A percentile compares a stretch with the other conserved stretches of the same genome.
phyloP scores from a whole-genome alignment of 805 yeast genomes.

The Candida krabiensis region DNA sequence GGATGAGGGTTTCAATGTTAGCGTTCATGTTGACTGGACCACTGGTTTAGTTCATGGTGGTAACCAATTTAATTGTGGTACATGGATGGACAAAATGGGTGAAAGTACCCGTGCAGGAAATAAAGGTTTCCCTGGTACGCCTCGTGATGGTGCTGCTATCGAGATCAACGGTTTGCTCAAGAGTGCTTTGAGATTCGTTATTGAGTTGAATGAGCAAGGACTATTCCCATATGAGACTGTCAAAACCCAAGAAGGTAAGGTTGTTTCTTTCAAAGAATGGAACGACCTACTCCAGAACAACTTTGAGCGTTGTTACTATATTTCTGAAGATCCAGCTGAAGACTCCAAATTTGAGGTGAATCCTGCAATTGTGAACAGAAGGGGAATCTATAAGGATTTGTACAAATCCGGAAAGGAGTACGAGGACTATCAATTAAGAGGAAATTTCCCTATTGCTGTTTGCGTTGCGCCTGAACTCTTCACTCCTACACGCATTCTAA shows the following conservation, averaged over 20 bases:
- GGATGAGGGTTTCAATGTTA: conserved; percentile 88
- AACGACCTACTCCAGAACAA: conserved; percentile 62
- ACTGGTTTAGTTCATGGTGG: conserved; percentile 92
- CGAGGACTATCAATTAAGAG: conserved; percentile 91
- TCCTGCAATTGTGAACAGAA: conserved; percentile 67
- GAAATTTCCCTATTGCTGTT: conserved; percentile 92
- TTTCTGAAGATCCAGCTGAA: conserved; percentile 64
- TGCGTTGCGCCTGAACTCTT: conserved; percentile 94
- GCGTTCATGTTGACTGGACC: conserved; percentile 78
- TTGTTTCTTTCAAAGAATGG: conserved; percentile 68
- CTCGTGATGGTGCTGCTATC: conserved; percentile 95
- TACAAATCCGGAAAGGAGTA: conserved; percentile 79
- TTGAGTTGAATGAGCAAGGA: conserved; percentile 53
- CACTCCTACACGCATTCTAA: conserved; percentile 54
- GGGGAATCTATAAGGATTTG: conserved; percentile 93
- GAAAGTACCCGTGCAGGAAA: conserved; percentile 81
- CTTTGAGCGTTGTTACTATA: conserved; percentile 77
- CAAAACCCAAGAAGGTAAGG: conserved; percentile 54
- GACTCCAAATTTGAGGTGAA: conserved; percentile 66
- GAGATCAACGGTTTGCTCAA: conserved; percentile 89
- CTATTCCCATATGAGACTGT: conserved; percentile 61
- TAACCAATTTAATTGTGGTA: conserved; percentile 90
- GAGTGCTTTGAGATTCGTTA: conserved; percentile 79
- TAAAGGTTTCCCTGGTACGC: conserved; percentile 96
- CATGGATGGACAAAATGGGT: conserved; percentile 99